These are phyloP conservation scores for Plasmodium fragile DNA, from an alignment of 169 alveolate species.

Conservation along the genomic window DNA sequence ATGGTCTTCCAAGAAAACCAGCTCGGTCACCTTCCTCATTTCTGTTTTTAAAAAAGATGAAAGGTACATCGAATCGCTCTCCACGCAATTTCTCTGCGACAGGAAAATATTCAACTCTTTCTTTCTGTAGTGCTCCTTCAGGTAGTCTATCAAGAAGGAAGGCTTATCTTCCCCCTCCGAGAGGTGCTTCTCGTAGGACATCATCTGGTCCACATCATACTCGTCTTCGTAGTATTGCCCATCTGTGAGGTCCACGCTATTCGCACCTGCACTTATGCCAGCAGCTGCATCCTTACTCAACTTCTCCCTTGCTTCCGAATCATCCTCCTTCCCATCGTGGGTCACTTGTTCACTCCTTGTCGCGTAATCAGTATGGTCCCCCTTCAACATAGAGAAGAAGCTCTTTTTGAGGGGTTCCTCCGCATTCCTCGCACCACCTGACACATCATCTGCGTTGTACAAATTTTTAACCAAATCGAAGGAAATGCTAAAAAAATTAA, in stretches of 20 bases:
- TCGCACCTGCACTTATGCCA: not conserved
- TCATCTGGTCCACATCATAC: not conserved
- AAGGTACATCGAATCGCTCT: slow-evolving; percentile 73
- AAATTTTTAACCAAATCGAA: slow-evolving; percentile 59
- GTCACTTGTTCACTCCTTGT: not conserved
- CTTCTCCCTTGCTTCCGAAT: not conserved
- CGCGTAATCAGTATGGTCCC: not conserved
- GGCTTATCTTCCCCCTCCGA: slow-evolving; percentile 34
- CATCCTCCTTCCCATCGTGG: not conserved
- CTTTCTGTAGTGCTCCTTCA: slow-evolving; percentile 26
- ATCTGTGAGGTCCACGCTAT: not conserved
- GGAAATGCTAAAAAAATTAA: slow-evolving; percentile 52
- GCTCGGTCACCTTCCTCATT: slow-evolving; percentile 62
- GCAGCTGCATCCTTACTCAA: not conserved
- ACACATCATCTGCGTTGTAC: slow-evolving; percentile 2
- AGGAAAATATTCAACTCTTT: slow-evolving; percentile 7
- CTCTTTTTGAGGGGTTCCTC: not conserved
- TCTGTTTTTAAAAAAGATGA: slow-evolving; percentile 31
- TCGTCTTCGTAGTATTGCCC: not conserved
- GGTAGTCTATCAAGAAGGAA: slow-evolving; percentile 22
- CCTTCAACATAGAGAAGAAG: not conserved
- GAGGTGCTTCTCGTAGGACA: not conserved
- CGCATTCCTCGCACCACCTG: not conserved
- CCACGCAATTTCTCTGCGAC: slow-evolving; percentile 16
- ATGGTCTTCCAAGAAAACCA: slow-evolving; percentile 46